These are phyloP conservation scores for Pseudomassariella vexata DNA, from an alignment of 2,329 filamentous ascomycete genomes.

Conservation along the genomic window DNA sequence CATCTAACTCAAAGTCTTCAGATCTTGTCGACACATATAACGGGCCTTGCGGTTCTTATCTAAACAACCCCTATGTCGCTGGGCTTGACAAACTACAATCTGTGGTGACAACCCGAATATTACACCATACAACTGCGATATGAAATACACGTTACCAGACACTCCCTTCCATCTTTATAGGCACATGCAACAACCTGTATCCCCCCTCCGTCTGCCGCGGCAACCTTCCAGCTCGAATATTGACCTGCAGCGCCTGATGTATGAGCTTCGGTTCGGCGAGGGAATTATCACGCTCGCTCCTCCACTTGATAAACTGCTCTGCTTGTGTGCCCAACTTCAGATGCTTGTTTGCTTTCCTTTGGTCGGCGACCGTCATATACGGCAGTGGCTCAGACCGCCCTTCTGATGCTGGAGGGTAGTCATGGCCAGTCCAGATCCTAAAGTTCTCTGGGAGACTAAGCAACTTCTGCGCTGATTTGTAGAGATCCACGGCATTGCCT, in stretches of 20 bases:
- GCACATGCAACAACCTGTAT: too few species aligned
- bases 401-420: conserved; percentile 37
- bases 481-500: conserved; percentile 38
- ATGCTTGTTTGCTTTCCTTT: conserved; percentile 42
- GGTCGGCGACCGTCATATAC: conserved; percentile 38
- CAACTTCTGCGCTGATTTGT: conserved; percentile 32
- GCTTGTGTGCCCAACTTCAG: conserved; percentile 33
- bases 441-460: conserved; percentile 35
- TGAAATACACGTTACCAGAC: too few species aligned
- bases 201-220: conserved; percentile 24
- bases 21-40: too few species aligned
- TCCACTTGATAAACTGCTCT: conserved; percentile 37
- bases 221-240: conserved; percentile 42
- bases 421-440: conserved; percentile 49
- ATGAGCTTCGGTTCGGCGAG: conserved; percentile 40
- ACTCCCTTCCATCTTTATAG: too few species aligned
- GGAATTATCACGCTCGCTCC: conserved; percentile 34
- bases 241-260: conserved; percentile 46
- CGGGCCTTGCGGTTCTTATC: too few species aligned
- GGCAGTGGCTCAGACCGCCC: conserved; percentile 27
- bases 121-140: too few species aligned
- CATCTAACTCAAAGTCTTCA: too few species aligned
- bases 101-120: too few species aligned
- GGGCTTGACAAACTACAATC: too few species aligned
- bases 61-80: too few species aligned